phyloP scores from a whole-genome alignment of 495 filamentous ascomycete genomes.

The Tuber aestivum region DNA sequence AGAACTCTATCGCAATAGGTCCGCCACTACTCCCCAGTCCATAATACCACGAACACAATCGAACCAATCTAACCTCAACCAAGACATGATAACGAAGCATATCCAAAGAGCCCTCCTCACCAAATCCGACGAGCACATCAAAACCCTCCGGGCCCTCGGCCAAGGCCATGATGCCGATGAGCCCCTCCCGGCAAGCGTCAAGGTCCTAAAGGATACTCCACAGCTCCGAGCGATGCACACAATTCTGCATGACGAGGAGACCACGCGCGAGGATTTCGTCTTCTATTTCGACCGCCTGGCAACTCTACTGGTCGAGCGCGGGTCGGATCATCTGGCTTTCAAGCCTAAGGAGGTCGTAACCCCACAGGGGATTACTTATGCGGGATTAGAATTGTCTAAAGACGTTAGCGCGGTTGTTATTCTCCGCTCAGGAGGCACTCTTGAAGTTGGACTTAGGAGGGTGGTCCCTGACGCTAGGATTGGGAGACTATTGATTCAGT shows the following conservation, averaged over 20 bases:
- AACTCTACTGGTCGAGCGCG: slow-evolving; percentile 78
- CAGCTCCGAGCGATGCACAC: slow-evolving; percentile 86
- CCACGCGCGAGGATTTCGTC: slow-evolving; percentile 80
- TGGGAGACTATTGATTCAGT: slow-evolving; percentile 84
- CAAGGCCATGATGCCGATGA: slow-evolving; percentile 58
- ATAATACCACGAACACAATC: slow-evolving; percentile 33
- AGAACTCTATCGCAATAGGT: slow-evolving; percentile 90
- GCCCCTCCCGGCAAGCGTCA: slow-evolving; percentile 65
- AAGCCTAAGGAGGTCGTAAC: slow-evolving; percentile 58
- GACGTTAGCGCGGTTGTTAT: slow-evolving; percentile 81
- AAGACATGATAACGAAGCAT: slow-evolving; percentile 81
- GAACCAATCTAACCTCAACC: neutral
- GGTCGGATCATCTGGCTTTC: slow-evolving; percentile 51
- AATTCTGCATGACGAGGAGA: slow-evolving; percentile 74
- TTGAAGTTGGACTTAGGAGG: slow-evolving; percentile 81
- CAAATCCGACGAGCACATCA: slow-evolving; percentile 77
- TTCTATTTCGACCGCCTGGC: slow-evolving; percentile 92
- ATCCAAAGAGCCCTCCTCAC: slow-evolving; percentile 75
- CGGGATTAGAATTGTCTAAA: slow-evolving; percentile 60
- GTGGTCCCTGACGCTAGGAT: slow-evolving; percentile 87
- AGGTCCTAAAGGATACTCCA: slow-evolving; percentile 63
- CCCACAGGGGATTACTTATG: slow-evolving; percentile 59
- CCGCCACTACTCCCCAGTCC: slow-evolving; percentile 33
- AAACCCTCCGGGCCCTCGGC: slow-evolving; percentile 67
- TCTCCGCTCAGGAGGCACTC: slow-evolving; percentile 73